A percentile compares a stretch with the other conserved stretches of the same genome.
Evolutionary conservation across 306 rosid genomes (phyloP).

Genomic region (Glycine tomentella): DNA sequence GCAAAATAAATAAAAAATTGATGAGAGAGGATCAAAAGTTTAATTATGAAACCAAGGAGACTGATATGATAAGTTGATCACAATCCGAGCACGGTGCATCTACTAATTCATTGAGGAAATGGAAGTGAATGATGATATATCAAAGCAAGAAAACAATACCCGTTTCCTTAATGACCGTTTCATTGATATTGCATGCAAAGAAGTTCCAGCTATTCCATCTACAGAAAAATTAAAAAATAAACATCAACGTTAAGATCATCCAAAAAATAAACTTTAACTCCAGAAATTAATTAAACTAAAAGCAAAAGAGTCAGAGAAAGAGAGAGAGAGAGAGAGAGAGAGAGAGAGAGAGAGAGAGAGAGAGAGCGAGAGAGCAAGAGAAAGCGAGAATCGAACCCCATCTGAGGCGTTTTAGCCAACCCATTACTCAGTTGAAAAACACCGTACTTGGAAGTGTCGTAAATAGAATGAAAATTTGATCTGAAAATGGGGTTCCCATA

Average conservation of each 20-base stretch:
- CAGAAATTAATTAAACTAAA: conserved; percentile 6
- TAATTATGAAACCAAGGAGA: background rate
- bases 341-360: too few species aligned
- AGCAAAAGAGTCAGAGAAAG: background rate
- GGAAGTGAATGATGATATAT: background rate
- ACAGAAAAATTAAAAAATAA: conserved; percentile 18
- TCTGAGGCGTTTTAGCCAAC: conserved; percentile 89
- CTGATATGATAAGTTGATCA: background rate
- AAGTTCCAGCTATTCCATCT: conserved; percentile 99
- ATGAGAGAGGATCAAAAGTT: background rate
- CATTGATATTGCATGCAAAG: conserved; percentile 92
- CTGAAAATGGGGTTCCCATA: conserved; percentile 58
- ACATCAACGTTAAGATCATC: background rate
- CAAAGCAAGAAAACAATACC: conserved; percentile 57
- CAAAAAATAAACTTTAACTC: background rate
- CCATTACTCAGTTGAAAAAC: conserved; percentile 74
- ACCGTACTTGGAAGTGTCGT: conserved; percentile 87
- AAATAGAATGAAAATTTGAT: conserved; percentile 61
- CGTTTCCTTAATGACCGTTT: conserved; percentile 83
- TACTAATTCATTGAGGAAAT: conserved; percentile 16
- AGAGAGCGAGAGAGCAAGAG: too few species aligned
- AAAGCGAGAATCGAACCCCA: conserved; percentile 70
- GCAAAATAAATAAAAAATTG: background rate
- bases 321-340: too few species aligned
- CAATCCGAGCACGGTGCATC: conserved; percentile 15